Conservation (phyloP, 331 rosid genomes). For the Quercus tomentella region DNA sequence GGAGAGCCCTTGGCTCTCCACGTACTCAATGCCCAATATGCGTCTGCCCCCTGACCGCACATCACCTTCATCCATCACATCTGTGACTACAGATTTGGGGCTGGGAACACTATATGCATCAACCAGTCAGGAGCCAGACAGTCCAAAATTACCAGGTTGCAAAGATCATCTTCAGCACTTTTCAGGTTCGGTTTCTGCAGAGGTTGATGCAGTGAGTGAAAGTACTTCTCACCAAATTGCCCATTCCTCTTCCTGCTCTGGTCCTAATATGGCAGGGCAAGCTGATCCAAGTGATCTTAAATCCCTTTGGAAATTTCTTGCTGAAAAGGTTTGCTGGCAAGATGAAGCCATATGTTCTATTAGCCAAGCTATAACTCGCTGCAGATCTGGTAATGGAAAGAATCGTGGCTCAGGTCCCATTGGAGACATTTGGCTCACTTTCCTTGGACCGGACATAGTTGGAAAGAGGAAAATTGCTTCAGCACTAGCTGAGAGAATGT, state of each 20-base stretch:
- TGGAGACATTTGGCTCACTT: constrained; percentile 77
- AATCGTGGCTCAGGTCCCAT: constrained; percentile 35
- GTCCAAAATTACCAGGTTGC: constrained; percentile 34
- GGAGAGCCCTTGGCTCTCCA: constrained; percentile 25
- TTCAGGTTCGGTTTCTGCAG: constrained; percentile 53
- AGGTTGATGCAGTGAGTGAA: constrained; percentile 37
- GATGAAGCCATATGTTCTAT: constrained; percentile 64
- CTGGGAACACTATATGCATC: constrained; percentile 72
- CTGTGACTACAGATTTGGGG: constrained; percentile 94
- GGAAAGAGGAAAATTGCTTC: constrained; percentile 75
- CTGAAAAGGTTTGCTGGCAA: constrained; percentile 75
- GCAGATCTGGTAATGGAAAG: constrained; percentile 49
- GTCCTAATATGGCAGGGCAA: constrained; percentile 34
- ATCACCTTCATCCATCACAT: constrained; percentile 36
- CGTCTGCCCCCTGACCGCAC: constrained; percentile 29
- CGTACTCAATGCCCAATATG: constrained; percentile 17
- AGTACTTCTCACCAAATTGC: constrained; percentile 29
- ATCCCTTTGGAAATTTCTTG: constrained; percentile 43
- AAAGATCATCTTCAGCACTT: constrained; percentile 30
- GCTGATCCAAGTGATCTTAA: constrained; percentile 59
- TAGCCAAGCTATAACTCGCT: constrained; percentile 40
- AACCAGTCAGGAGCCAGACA: constrained; percentile 39
- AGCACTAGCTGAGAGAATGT: constrained; percentile 63
- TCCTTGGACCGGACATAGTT: constrained; percentile 75
- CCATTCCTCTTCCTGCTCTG: constrained; percentile 40